phyloP scores from a whole-genome alignment of 2,329 filamentous ascomycete species.

The Capronia coronata region DNA sequence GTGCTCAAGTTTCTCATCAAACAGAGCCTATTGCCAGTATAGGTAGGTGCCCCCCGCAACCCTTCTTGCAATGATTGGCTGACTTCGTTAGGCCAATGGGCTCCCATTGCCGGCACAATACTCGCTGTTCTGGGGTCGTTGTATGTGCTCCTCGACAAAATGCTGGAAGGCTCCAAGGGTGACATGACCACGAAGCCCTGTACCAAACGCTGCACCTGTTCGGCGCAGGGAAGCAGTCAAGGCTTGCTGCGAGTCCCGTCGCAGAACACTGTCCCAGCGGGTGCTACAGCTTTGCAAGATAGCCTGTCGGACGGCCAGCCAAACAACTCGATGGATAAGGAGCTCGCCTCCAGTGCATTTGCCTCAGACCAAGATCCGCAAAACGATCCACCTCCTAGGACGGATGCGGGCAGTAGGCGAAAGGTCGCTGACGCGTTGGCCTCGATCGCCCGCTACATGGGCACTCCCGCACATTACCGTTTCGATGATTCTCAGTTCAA shows the following conservation, averaged over 20 bases:
- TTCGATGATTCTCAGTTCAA: neutral
- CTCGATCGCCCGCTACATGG: neutral
- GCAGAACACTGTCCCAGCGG: neutral
- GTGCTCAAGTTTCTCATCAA: constrained; percentile 49
- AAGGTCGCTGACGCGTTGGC: neutral
- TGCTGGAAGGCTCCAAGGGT: neutral
- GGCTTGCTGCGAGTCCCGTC: neutral
- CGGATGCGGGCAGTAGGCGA: neutral
- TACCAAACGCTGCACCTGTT: neutral
- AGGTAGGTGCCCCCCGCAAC: constrained; percentile 40
- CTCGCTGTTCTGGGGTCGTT: constrained; percentile 55
- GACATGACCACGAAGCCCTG: neutral
- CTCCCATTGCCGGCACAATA: constrained; percentile 46
- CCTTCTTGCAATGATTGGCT: constrained; percentile 9
- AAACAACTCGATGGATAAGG: neutral
- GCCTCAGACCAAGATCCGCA: neutral
- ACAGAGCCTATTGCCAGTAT: constrained; percentile 58
- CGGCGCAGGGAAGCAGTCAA: neutral
- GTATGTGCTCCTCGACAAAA: constrained; percentile 43
- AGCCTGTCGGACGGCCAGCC: neutral
- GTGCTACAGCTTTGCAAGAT: neutral
- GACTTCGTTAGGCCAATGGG: constrained; percentile 32
- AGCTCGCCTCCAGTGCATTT: neutral
- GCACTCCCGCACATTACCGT: neutral
- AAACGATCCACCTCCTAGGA: neutral